Evolutionary conservation across 108 stramenopile genomes (phyloP).

Genomic region (Bacterosira constricta): DNA sequence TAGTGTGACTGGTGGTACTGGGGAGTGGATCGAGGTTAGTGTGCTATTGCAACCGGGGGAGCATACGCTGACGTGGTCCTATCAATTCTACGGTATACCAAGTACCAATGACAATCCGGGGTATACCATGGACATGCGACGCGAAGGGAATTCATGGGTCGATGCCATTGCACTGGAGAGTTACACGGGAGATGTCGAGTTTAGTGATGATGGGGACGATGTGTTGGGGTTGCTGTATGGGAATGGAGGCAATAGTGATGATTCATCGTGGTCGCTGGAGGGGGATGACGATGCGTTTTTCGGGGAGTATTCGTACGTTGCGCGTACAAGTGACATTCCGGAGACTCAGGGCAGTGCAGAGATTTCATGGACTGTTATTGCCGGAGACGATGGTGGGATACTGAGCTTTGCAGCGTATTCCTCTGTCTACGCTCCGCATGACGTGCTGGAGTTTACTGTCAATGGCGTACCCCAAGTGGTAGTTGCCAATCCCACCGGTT

Average conservation of each 20-base stretch:
- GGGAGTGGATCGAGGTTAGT: constrained; percentile 36
- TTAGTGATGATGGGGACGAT: constrained; percentile 19
- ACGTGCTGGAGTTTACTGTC: constrained; percentile 34
- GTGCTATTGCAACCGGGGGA: constrained; percentile 28
- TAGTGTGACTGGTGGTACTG: constrained; percentile 1
- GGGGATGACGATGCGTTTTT: constrained; percentile 14
- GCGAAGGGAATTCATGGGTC: constrained; percentile 43
- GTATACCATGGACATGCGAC: constrained; percentile 5
- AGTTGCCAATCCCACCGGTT: constrained; percentile 15
- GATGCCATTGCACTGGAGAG: constrained; percentile 27
- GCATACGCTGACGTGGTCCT: constrained; percentile 36
- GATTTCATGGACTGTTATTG: constrained; percentile 27
- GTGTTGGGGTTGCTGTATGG: neutral
- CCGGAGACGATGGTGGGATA: constrained; percentile 21
- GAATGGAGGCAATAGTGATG: neutral
- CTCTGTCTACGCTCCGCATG: constrained; percentile 36
- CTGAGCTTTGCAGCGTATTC: constrained; percentile 29
- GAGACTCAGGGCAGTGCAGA: neutral
- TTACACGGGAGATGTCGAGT: constrained; percentile 17
- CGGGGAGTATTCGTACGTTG: constrained; percentile 28
- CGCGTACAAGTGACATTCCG: constrained; percentile 19
- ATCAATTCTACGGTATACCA: constrained; percentile 31
- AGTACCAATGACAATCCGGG: neutral
- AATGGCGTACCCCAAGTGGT: constrained; percentile 31
- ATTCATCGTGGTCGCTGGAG: constrained; percentile 4